Base-by-base conservation (phyloP, 2,329 filamentous ascomycete genomes). In the Bisporella sp. region DNA sequence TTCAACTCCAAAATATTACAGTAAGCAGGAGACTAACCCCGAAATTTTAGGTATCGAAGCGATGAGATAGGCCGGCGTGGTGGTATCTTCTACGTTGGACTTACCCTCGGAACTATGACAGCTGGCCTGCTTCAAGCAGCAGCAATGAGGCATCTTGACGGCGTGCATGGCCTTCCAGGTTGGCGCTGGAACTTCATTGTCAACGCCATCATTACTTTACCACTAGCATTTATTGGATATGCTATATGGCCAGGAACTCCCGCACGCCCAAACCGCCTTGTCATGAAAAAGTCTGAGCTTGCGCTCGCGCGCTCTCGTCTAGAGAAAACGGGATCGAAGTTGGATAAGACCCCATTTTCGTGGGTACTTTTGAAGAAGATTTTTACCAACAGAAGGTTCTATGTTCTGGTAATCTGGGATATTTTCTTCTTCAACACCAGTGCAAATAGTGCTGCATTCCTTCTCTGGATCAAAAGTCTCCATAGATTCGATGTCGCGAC, bases 391-490 rank as follows among this genome's bases (percentile, higher is more conserved):
- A 71, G 69, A 56, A 73, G 72, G 11, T 72, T 81, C 47, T 82
- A 74, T 68, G 64, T 70, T 0, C 62, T 82, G 7, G 63, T 79
- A 0, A 53, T 74, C 1, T 67, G 77, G 31, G 73, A 78, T 43
- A 68, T 78, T 5, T 67, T 82, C 29, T 82, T 82, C 64, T 82
- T 76, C 74, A 80, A 81, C 51, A 69, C 71, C 13, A 72, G 76
- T 44, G 72, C 70, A 1, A 69, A 62, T 5, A 66, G 71, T 1
- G 78, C 75, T 2, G 73, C 70, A 0, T 82, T 76, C 51, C 60
- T 81, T 3, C 68, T 83, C 0, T 82, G 78, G 78, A 65, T 82
- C 44, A 81, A 81, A 62, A 77, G 73, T 50, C 58, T 81, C 9
- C 62, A 71, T 1, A 67, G 74, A 1, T 81, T 71, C 58, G 68